Base-by-base conservation (phyloP, 78 protist species). In the Dictyostelium discoideum region DNA sequence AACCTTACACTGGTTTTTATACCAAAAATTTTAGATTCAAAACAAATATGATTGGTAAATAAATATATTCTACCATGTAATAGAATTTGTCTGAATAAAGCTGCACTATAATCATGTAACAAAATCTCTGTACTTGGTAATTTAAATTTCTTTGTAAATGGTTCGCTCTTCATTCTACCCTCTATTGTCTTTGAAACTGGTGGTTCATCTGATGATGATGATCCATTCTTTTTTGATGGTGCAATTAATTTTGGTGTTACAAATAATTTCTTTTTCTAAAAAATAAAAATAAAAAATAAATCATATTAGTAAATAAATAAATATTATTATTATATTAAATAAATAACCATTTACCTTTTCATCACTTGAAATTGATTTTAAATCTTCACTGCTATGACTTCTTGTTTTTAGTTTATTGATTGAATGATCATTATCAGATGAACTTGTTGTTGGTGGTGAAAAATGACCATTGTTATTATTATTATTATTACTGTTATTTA, bases 21-120 rank as follows among this genome's bases (percentile, higher is more conserved):
- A 29, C 95, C 95, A 54, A 90, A 90, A 16, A 90, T 90, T 77
- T 90, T 90, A 26, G 95, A 90, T 82, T 90, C 95, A 73, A 90
- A 90, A 54, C 95, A 90, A 26, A 90, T 67, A 72, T 90, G 63
- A 39, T 82, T 90, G 22, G 87, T 46, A 54, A 90, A 90, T 39
- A 90, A 32, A 73, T 90, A 90, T 2, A 90, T 32, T 80, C 88
- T 80, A 32, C 95, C 95, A 73, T 90, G 95, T 48, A 82, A 37
- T 37, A 90, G 26, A 39, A 90, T 82, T 50, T 90, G 95, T 82
- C 84, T 90, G 22, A 39, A 72, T 22, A 82, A 72, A 29, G 95
- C 95, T 20, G 95, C 78, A 29, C 87, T 81, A 44, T 90, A 90
- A 37, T 90, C 95, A 39, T 90, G 54, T 4, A 90, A 6, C 54